Conservation (phyloP, 306 rosid species). For the Fragaria iinumae region DNA sequence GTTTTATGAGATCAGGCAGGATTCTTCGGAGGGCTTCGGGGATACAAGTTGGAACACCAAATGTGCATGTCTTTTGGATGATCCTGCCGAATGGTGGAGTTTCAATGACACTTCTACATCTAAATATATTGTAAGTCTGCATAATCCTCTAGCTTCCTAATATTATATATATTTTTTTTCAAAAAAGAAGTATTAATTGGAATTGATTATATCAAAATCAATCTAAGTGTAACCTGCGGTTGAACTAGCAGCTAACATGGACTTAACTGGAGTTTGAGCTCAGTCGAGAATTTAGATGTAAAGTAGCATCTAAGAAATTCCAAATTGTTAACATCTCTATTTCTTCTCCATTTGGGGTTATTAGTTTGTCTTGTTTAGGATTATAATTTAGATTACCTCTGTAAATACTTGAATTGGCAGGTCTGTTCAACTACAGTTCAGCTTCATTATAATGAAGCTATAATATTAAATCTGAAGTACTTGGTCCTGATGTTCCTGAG, state of each 20-base stretch:
- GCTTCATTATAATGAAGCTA: neutral
- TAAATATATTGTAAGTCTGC: constrained; percentile 76
- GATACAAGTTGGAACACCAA: constrained; percentile 71
- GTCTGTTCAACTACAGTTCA: neutral
- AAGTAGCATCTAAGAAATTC: neutral
- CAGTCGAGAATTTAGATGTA: neutral
- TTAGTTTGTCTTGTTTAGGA: neutral
- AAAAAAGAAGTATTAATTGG: neutral
- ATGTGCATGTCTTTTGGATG: constrained; percentile 72
- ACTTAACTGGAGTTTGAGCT: neutral
- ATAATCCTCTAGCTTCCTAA: constrained; percentile 17
- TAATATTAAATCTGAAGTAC: neutral
- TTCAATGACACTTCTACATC: constrained; percentile 74
- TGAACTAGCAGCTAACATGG: constrained; percentile 4
- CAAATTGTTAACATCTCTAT: neutral
- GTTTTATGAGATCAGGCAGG: constrained; percentile 75
- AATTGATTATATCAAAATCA: neutral
- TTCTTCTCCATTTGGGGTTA: neutral
- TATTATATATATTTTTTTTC: neutral
- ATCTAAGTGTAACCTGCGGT: neutral
- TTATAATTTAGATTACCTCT: neutral
- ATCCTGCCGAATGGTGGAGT: constrained; percentile 73
- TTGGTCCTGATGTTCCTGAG: neutral
- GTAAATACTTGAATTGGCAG: neutral
- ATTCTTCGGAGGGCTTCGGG: constrained; percentile 39